Conservation (phyloP, 2,329 filamentous ascomycete species). For the Xylaria multiplex region DNA sequence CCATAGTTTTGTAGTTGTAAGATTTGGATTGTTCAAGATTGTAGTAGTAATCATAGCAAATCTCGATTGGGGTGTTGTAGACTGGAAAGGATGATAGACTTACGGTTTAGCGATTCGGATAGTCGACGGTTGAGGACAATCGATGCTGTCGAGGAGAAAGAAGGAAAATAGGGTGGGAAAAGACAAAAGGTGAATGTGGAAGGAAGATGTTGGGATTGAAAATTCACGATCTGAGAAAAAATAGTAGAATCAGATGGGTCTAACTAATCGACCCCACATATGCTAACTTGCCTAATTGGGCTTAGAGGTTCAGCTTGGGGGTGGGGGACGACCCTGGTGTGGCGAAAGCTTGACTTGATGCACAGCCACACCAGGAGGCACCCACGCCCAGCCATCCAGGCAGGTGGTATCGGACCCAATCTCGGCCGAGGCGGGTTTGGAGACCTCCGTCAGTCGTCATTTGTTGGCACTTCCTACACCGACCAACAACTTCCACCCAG, state of each 20-base stretch:
- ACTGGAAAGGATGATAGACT: conserved; percentile 6
- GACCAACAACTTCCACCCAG: conserved; percentile 31
- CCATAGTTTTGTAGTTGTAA: conserved; percentile 66
- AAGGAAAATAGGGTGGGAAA: neutral
- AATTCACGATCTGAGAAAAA: conserved; percentile 33
- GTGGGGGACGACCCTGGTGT: conserved; percentile 35
- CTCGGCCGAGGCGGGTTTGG: conserved; percentile 30
- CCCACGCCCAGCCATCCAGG: no score
- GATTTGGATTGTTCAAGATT: conserved; percentile 70
- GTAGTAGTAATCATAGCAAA: conserved; percentile 56
- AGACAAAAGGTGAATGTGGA: conserved; percentile 25
- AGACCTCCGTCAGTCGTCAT: conserved; percentile 27
- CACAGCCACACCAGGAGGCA: conserved; percentile 32
- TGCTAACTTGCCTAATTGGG: neutral
- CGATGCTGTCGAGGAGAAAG: neutral
- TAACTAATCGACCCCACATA: conserved; percentile 24
- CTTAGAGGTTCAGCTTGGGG: neutral
- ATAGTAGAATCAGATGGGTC: conserved; percentile 25
- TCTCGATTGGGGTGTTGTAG: conserved; percentile 13
- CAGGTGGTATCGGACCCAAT: conserved; percentile 11
- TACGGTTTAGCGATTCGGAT: neutral
- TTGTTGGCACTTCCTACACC: conserved; percentile 14
- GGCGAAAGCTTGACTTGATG: conserved; percentile 27
- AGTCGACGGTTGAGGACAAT: conserved; percentile 24
- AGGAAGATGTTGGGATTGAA: conserved; percentile 16